These are phyloP conservation scores for Aphanomyces cochlioides DNA, from an alignment of 352 stramenopile genomes.

Conservation along the genomic window DNA sequence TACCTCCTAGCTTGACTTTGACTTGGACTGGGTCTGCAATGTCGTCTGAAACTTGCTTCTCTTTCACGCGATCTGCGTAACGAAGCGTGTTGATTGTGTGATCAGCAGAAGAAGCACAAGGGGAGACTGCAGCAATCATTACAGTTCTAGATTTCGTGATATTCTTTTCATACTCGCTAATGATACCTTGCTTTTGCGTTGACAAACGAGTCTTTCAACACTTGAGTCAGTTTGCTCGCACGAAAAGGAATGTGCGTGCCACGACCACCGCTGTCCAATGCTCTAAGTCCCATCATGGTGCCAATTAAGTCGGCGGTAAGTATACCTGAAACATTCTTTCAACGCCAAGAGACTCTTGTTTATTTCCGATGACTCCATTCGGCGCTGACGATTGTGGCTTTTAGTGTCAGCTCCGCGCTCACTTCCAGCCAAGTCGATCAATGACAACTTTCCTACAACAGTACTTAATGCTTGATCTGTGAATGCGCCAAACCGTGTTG, in stretches of 20 bases:
- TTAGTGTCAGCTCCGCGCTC: conserved; percentile 95
- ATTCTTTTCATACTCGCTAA: background rate
- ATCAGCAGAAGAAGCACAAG: conserved; percentile 89
- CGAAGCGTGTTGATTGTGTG: conserved; percentile 97
- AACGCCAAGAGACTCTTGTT: conserved; percentile 96
- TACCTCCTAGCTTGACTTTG: conserved; percentile 23
- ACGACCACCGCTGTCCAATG: conserved; percentile 86
- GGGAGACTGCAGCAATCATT: conserved; percentile 96
- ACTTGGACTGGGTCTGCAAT: conserved; percentile 45
- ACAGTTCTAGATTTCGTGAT: conserved; percentile 64
- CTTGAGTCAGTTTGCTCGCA: conserved; percentile 95
- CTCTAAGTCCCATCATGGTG: conserved; percentile 36
- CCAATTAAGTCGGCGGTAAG: conserved; percentile 8
- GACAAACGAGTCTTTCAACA: conserved; percentile 98
- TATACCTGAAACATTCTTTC: conserved; percentile 94
- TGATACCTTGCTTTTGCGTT: conserved; percentile 83
- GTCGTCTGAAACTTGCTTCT: conserved; percentile 84
- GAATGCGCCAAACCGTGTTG: conserved; percentile 39
- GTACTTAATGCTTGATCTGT: background rate
- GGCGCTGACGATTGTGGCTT: conserved; percentile 88
- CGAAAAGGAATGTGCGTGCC: conserved; percentile 93
- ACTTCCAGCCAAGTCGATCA: conserved; percentile 96
- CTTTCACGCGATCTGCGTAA: conserved; percentile 97
- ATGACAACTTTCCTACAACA: conserved; percentile 81
- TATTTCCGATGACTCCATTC: conserved; percentile 96